phyloP scores from a whole-genome alignment of 345 rosid genomes.

The Brassica juncea region DNA sequence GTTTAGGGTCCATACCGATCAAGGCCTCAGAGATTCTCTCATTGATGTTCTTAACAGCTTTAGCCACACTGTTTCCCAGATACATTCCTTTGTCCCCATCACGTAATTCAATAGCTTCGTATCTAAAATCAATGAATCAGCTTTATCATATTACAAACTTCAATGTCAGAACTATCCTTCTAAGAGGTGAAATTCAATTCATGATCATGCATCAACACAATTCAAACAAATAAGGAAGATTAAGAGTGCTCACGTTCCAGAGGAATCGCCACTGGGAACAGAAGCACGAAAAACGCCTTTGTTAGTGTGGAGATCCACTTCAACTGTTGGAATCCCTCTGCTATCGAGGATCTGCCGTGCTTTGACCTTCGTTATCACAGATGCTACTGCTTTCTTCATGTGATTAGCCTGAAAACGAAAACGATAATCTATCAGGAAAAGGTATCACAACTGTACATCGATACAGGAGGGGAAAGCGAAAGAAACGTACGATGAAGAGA shows the following conservation, averaged over 20 bases:
- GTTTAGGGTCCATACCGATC: slow-evolving; percentile 94
- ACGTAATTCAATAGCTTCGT: slow-evolving; percentile 91
- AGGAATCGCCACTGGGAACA: slow-evolving; percentile 71
- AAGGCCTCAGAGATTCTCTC: slow-evolving; percentile 83
- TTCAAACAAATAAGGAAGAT: slow-evolving; percentile 12
- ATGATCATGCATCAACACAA: slow-evolving; percentile 14
- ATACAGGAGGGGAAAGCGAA: not conserved
- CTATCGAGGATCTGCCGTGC: slow-evolving; percentile 96
- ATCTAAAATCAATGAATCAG: slow-evolving; percentile 48
- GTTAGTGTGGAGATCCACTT: slow-evolving; percentile 83
- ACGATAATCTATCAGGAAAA: not conserved
- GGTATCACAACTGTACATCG: not conserved
- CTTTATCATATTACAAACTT: not conserved
- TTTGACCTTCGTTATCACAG: slow-evolving; percentile 80
- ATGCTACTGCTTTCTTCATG: slow-evolving; percentile 81
- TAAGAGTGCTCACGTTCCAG: slow-evolving; percentile 71
- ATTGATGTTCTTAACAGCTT: slow-evolving; percentile 90
- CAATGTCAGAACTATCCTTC: not conserved
- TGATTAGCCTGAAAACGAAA: slow-evolving; percentile 70
- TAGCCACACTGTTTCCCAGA: slow-evolving; percentile 87
- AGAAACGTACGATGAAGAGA: slow-evolving; percentile 76
- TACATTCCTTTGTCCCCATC: slow-evolving; percentile 92
- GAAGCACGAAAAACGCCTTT: slow-evolving; percentile 91
- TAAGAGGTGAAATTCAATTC: not conserved
- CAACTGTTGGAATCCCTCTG: slow-evolving; percentile 92